Evolutionary conservation across 169 alveolate species (phyloP).

Genomic region (Plasmodium berghei): DNA sequence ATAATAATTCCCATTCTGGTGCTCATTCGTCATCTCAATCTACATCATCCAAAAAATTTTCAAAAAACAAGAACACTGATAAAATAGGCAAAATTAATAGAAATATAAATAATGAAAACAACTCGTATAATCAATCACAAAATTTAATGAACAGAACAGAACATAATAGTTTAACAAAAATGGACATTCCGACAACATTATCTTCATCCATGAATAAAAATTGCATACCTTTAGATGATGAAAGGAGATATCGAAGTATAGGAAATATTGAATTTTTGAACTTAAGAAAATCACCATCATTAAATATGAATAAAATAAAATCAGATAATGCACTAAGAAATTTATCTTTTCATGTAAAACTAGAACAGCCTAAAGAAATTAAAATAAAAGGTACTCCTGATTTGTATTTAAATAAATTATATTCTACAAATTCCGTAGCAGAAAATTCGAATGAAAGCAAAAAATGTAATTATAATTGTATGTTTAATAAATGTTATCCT

Average conservation of each 20-base stretch:
- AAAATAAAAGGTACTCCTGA: conserved; percentile 16
- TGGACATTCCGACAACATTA: neutral
- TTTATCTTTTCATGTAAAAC: conserved; percentile 40
- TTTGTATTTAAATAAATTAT: conserved; percentile 34
- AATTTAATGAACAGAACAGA: neutral
- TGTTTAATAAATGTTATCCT: conserved; percentile 47
- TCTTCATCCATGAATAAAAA: neutral
- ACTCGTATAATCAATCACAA: neutral
- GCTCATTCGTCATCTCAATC: conserved; percentile 14
- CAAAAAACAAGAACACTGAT: conserved; percentile 19
- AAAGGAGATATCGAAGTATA: conserved; percentile 24
- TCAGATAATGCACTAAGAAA: conserved; percentile 37
- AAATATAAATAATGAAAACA: conserved; percentile 8
- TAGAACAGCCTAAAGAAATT: conserved; percentile 25
- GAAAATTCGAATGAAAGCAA: conserved; percentile 9
- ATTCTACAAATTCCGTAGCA: conserved; percentile 6
- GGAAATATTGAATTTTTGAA: conserved; percentile 21
- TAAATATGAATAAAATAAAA: conserved; percentile 19
- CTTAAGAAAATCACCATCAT: conserved; percentile 26
- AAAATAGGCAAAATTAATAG: conserved; percentile 24
- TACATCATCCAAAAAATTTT: conserved; percentile 13
- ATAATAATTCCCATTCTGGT: neutral
- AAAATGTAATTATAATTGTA: conserved; percentile 45
- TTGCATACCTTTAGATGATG: neutral
- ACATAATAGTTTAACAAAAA: neutral